Evolutionary conservation across 2,329 filamentous ascomycete species (phyloP), one percentile per base, ranked within the genome.

Genomic region (Penicillium sp.): DNA sequence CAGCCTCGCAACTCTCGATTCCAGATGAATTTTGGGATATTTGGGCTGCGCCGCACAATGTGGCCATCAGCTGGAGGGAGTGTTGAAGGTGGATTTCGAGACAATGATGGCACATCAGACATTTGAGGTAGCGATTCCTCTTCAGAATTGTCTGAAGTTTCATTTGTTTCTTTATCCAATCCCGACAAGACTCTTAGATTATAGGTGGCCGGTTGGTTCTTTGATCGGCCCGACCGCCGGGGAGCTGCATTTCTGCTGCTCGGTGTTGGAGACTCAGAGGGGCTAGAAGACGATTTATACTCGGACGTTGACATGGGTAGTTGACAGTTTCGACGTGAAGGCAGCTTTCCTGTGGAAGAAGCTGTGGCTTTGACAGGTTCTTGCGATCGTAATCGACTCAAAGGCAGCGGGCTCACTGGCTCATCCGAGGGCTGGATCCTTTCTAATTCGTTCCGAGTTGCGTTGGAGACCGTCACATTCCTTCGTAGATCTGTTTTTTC

Each of bases 1-100:
- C 16, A 17, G 25, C 48, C 43, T n/a, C 56, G 58, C 13, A 65
- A 32, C 44, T 65, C 63, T 36, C 65, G 63, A 28, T 41, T 36
- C 25, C 45, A 53, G 11, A 68, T 30, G 3, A 66, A 43, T 14
- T 38, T 48, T 18, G 11, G 31, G 3, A 48, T 17, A 18, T 43
- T 11, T 23, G 21, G 21, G 11, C 21, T 23, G 21, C 21, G 21
- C 21, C 21, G 21, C 11, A 7, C 21, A 23, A 23, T 23, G 21
- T 23, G n/a, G n/a, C 21, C 21, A 7, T 23, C 21, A 23, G 21
- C 11, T 23, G 21, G 21, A 23, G 21, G 7, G 7, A 23, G 11
- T 23, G 21, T 32, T 5, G 30, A 10, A 8, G 15, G 21, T n/a
- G 39, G 7, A 15, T 26, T 10, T 10, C 8, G 31, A 25, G 23